Base-by-base conservation (phyloP, 495 filamentous ascomycete species). In the Bombardia bombarda region DNA sequence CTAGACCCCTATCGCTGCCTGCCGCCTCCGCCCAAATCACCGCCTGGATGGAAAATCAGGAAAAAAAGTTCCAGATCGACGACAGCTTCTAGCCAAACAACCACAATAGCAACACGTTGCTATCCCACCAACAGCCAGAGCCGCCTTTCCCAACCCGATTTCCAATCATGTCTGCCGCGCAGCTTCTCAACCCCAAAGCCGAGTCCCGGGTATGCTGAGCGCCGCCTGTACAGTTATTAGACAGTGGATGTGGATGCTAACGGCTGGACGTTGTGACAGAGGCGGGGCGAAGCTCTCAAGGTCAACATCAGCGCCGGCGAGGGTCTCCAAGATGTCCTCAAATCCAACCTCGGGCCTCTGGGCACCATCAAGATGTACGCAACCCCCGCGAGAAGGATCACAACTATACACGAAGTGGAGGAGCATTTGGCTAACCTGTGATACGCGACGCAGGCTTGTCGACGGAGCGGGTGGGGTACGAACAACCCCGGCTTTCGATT, bases 221-320 rank as follows among this genome's bases (percentile, higher is more conserved):
- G 9, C 12, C 13, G 9, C 26, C 26, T 28, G 9, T n/a, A n/a
- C n/a, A n/a, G n/a, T n/a, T n/a, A n/a, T n/a, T n/a, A n/a, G n/a
- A n/a, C n/a, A n/a, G n/a, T n/a, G 12, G 48, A 49, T 46, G 48
- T 54, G 36, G 37, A 50, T 45, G 47, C 59, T 55, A 54, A 58
- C 46, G 32, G 5, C 6, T 7, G 32, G 10, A n/a, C 20, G 32
- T 47, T 34, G 54, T 56, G 40, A 46, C 66, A 95, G 88, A 78
- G 92, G 75, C 77, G 92, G 71, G 90, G 84, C 61, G 92, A 98
- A 76, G 92, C 92, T 67, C 73, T 98, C 48, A 79, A 74, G 68
- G 89, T 96, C 61, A 98, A 98, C 71, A 97, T 98, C 68, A 86
- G 76, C 50, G 92, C 92, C 44, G 92, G 92, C 53, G 90, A 95